phyloP scores from a whole-genome alignment of 352 stramenopile genomes.

The Thalassiosira ordinaria region DNA sequence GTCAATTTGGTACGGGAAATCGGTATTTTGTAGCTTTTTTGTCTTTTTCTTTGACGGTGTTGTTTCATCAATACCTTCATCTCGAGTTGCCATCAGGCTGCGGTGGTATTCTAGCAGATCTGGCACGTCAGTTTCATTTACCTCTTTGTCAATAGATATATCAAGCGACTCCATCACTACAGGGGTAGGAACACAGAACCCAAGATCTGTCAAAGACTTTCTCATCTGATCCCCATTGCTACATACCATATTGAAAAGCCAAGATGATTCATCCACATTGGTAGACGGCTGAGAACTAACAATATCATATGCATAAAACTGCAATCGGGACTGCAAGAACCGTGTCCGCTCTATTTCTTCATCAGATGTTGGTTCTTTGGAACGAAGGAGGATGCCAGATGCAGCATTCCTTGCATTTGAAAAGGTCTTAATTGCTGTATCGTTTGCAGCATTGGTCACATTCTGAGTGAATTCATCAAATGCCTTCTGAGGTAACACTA shows the following conservation, averaged over 20 bases:
- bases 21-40: slow-evolving; percentile 7
- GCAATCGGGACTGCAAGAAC: slow-evolving; percentile 57
- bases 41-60: background rate
- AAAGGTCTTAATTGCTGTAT: slow-evolving; percentile 52
- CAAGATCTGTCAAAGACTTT: slow-evolving; percentile 44
- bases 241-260: slow-evolving; percentile 9
- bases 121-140: slow-evolving; percentile 35
- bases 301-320: slow-evolving; percentile 83
- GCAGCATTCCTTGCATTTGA: slow-evolving; percentile 83
- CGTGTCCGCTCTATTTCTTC: slow-evolving; percentile 33
- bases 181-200: slow-evolving; percentile 67
- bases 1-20: slow-evolving; percentile 85
- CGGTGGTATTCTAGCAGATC: slow-evolving; percentile 78
- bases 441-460: slow-evolving; percentile 3
- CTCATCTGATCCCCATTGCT: slow-evolving; percentile 49
- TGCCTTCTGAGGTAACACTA: slow-evolving; percentile 72
- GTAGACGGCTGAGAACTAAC: slow-evolving; percentile 24
- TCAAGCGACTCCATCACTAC: slow-evolving; percentile 43
- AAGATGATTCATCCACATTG: background rate
- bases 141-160: slow-evolving; percentile 22
- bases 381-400: slow-evolving; percentile 76
- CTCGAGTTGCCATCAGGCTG: slow-evolving; percentile 42
- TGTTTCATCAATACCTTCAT: slow-evolving; percentile 13
- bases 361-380: slow-evolving; percentile 54
- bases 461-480: slow-evolving; percentile 58